Percentiles rank a stretch among this genome's conserved stretches.
Conservation (phyloP, 257 asterid genomes). For the Solanum tarapatanum region DNA sequence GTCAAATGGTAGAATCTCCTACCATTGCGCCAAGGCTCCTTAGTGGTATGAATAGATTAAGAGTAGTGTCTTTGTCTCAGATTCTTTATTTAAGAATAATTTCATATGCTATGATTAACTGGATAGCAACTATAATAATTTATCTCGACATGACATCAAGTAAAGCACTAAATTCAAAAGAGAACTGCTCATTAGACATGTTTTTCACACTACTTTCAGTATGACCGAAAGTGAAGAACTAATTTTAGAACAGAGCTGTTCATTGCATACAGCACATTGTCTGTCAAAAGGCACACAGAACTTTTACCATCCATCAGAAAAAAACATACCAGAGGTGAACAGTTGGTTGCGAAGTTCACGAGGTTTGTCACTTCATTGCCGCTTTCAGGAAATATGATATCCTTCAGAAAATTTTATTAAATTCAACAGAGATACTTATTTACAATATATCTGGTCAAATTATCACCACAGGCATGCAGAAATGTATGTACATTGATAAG, state of each 20-base stretch:
- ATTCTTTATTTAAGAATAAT: background rate
- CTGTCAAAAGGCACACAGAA: background rate
- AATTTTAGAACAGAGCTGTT: background rate
- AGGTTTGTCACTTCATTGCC: slow-evolving; percentile 52
- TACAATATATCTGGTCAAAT: background rate
- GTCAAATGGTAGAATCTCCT: background rate
- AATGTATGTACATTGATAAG: slow-evolving; percentile 1
- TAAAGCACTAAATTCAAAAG: background rate
- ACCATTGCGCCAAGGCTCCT: background rate
- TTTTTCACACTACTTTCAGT: background rate
- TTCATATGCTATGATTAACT: background rate
- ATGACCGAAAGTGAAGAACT: background rate
- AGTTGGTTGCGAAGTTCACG: slow-evolving; percentile 42
- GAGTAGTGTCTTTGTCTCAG: background rate
- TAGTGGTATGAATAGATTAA: background rate
- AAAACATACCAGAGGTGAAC: slow-evolving; percentile 68
- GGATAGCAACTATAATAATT: background rate
- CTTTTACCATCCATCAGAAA: background rate
- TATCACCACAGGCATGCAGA: slow-evolving; percentile 1
- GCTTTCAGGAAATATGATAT: slow-evolving; percentile 47
- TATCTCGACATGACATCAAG: background rate
- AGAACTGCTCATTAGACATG: background rate
- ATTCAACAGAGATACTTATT: background rate
- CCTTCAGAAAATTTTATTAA: slow-evolving; percentile 24
- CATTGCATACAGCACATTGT: background rate